phyloP scores from a whole-genome alignment of 1,284 basidiomycete species.

The Ganoderma lucidum region DNA sequence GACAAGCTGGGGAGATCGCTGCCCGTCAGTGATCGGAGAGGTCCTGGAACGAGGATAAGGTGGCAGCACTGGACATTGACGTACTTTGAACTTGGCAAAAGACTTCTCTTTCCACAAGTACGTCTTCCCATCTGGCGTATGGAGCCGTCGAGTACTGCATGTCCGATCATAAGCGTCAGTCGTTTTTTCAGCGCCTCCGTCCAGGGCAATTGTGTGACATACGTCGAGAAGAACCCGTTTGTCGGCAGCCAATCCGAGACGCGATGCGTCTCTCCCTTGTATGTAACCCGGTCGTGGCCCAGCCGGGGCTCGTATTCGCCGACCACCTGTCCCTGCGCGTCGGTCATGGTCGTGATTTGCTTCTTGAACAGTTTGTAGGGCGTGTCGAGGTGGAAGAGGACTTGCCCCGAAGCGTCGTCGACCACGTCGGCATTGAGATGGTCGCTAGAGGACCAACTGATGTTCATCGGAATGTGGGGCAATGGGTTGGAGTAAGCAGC shows the following conservation, averaged over 20 bases:
- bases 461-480: background rate
- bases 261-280: slow-evolving; percentile 11
- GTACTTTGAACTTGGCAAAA: background rate
- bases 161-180: background rate
- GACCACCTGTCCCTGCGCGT: slow-evolving; percentile 5
- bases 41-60: background rate
- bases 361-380: slow-evolving; percentile 2
- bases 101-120: slow-evolving; percentile 13
- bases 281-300: slow-evolving; percentile 15
- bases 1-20: slow-evolving; percentile 1
- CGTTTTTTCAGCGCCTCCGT: too few species aligned
- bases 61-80: background rate
- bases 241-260: slow-evolving; percentile 21
- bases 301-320: slow-evolving; percentile 15
- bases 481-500: background rate
- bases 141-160: slow-evolving; percentile 5
- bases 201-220: background rate
- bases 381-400: slow-evolving; percentile 8
- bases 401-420: slow-evolving; percentile 4
- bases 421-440: slow-evolving; percentile 3
- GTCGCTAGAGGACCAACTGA: slow-evolving; percentile 6
- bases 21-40: background rate
- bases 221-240: slow-evolving; percentile 10
- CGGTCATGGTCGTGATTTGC: slow-evolving; percentile 1
- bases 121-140: slow-evolving; percentile 1